Base-by-base conservation (phyloP, 768 basidiomycete species). In the Rhizopogon rudus region DNA sequence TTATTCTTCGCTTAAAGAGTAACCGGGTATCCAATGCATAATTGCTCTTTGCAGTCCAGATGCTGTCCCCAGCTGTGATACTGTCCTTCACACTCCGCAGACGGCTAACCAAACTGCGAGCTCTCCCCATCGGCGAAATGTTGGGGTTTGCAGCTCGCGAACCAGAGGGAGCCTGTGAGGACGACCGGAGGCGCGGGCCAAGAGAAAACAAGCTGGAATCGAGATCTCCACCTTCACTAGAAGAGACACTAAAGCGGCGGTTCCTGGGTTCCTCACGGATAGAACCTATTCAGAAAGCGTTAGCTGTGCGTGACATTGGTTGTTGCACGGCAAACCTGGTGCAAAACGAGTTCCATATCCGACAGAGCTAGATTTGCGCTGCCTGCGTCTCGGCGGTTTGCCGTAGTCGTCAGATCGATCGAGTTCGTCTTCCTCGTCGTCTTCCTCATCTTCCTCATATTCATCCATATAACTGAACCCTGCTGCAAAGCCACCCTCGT, bases 1-100 rank as follows among this genome's bases (percentile, higher is more conserved):
- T 90, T 51, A 98, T 91, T 59, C 87, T 78, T 42, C 94, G 84
- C 74, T 98, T 98, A 79, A 88, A 94, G 22, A 94, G 73, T 29
- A 95, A 75, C 16, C 91, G 83, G 5, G 86, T 81, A 65, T 96
- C 92, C 66, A 81, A 84, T 8, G 93, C 93, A 57, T 90, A 90
- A 69, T 88, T 86, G n/a, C 81, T 79, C 56, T 76, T 79, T 31
- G 90, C 79, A 3, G 81, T 87, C 93, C 94, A 97, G 10, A 96
- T 80, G 61, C 80, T 76, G 48, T 69, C 57, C 28, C 63, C 59
- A n/a, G 74, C 59, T 1, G 77, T 71, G 43, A 81, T 62, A 56
- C 80, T 83, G 60, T 83, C 80, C 57, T 68, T 78, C 63, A 85
- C 73, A 54, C 73, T 75, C 50, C 73, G 74, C 54, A 85, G 67